Conservation (phyloP, 2,329 filamentous ascomycete genomes). For the Botrytis paeoniae region DNA sequence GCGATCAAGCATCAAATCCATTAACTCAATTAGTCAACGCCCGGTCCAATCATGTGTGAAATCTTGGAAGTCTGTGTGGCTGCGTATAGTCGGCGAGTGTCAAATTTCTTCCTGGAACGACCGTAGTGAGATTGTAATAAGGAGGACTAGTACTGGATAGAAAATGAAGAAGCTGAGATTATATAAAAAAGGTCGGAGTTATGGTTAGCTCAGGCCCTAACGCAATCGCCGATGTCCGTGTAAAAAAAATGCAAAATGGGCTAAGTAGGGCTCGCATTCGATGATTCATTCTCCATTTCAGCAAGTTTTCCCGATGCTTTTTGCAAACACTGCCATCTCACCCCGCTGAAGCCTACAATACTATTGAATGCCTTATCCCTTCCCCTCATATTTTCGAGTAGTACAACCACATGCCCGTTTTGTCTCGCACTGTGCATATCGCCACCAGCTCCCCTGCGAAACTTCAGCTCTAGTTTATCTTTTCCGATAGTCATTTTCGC, state of each 20-base stretch:
- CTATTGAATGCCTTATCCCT: constrained; percentile 40
- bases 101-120: background rate
- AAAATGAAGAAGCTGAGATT: background rate
- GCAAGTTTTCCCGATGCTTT: background rate
- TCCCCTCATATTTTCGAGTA: constrained; percentile 34
- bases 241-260: background rate
- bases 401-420: constrained; percentile 19
- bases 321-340: constrained; percentile 39
- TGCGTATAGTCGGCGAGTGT: background rate
- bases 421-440: constrained; percentile 18
- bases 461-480: constrained; percentile 26
- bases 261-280: background rate
- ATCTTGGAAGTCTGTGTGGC: background rate
- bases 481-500: constrained; percentile 23
- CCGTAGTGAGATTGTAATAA: background rate
- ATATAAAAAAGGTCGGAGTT: background rate
- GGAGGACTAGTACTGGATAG: background rate
- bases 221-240: background rate
- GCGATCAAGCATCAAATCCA: background rate
- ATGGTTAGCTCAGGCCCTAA: background rate
- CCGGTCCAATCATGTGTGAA: background rate
- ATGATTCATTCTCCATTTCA: background rate
- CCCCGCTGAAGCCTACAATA: constrained; percentile 39
- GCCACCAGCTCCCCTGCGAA: constrained; percentile 13
- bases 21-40: background rate